phyloP scores from a whole-genome alignment of 2,329 filamentous ascomycete genomes.

The Cercospora berteroae region DNA sequence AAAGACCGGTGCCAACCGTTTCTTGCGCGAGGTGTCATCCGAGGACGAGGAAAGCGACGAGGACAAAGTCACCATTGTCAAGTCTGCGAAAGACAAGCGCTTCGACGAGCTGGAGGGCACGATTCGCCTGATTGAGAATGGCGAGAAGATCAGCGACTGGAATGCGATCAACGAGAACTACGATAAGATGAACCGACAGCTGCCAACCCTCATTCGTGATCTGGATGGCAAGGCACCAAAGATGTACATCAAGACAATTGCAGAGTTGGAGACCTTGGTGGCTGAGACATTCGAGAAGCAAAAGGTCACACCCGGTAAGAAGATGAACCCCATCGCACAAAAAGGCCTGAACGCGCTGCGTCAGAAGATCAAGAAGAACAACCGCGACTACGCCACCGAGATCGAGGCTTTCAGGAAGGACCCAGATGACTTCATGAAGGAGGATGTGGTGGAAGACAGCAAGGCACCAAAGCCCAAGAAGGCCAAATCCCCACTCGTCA shows the following conservation, averaged over 20 bases:
- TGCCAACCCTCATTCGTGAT: constrained; percentile 48
- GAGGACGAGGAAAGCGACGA: constrained; percentile 75
- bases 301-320: constrained; percentile 84
- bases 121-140: constrained; percentile 91
- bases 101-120: constrained; percentile 88
- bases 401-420: constrained; percentile 83
- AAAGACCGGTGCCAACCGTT: constrained; percentile 71
- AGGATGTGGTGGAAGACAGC: constrained; percentile 71
- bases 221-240: constrained; percentile 78
- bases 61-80: constrained; percentile 80
- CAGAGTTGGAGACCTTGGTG: constrained; percentile 91
- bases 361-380: constrained; percentile 98
- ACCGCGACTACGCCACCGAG: constrained; percentile 86
- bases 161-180: constrained; percentile 65
- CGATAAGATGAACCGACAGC: constrained; percentile 61
- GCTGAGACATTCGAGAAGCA: constrained; percentile 93
- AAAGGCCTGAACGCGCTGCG: constrained; percentile 95
- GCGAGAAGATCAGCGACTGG: constrained; percentile 97
- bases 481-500: constrained; percentile 48
- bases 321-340: constrained; percentile 96
- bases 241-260: constrained; percentile 86
- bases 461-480: constrained; percentile 52
- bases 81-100: constrained; percentile 97
- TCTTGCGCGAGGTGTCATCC: constrained; percentile 68
- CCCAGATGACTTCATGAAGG: constrained; percentile 84